Conservation (phyloP, 305 asterid genomes). For the Ilex paraguariensis region DNA sequence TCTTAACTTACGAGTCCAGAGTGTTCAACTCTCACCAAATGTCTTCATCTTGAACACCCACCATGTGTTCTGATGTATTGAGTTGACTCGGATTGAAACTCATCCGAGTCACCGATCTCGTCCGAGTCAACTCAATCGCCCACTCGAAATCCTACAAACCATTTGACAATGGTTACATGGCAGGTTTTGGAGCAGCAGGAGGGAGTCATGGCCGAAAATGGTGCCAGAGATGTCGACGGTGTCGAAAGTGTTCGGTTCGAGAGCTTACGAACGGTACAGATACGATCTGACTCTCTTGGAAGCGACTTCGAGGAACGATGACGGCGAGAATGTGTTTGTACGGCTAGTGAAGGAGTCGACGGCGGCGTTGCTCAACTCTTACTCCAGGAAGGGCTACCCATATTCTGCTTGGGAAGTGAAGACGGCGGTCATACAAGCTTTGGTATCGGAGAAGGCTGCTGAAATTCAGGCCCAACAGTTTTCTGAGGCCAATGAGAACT, state of each 20-base stretch:
- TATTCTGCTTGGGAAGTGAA: conserved; percentile 78
- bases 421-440: conserved; percentile 60
- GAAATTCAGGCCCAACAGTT: conserved; percentile 47
- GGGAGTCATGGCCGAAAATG: conserved; percentile 83
- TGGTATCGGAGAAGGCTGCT: conserved; percentile 68
- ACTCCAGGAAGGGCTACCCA: conserved; percentile 67
- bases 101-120: not conserved
- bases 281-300: conserved; percentile 59
- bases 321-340: conserved; percentile 34
- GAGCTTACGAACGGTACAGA: conserved; percentile 62
- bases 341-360: conserved; percentile 65
- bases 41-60: too few species aligned
- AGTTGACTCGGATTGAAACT: too few species aligned
- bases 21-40: too few species aligned
- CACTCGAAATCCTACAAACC: too few species aligned
- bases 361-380: conserved; percentile 77
- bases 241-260: conserved; percentile 68
- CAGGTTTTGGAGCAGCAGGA: conserved; percentile 85
- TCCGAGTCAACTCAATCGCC: not conserved
- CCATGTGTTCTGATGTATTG: too few species aligned
- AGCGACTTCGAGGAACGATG: conserved; percentile 54
- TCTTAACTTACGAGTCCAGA: too few species aligned
- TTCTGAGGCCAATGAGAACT: conserved; percentile 45
- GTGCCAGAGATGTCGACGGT: conserved; percentile 67
- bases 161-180: not conserved